Evolutionary conservation across 805 yeast species (phyloP).

Genomic region (Candida ipomoeae): DNA sequence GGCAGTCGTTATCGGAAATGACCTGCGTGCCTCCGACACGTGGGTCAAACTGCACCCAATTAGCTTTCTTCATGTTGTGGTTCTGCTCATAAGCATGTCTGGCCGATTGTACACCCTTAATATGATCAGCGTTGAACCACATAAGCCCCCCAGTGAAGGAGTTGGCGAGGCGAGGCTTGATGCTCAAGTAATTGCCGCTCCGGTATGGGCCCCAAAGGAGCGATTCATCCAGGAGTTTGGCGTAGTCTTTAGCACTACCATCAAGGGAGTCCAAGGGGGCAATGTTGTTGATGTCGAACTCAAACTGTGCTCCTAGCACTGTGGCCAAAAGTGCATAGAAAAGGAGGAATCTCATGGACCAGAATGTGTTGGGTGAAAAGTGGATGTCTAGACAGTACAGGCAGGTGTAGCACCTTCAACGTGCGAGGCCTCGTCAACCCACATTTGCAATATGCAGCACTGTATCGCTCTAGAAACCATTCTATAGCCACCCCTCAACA

Average conservation of each 20-base stretch:
- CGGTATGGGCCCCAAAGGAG: constrained; percentile 88
- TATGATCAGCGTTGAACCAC: constrained; percentile 75
- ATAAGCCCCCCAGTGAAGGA: constrained; percentile 74
- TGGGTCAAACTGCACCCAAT: constrained; percentile 88
- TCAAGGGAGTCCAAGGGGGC: constrained; percentile 2
- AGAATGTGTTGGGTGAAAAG: background rate
- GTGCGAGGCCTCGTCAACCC: background rate
- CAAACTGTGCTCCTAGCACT: constrained; percentile 3
- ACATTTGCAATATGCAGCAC: background rate
- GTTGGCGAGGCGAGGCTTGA: constrained; percentile 76
- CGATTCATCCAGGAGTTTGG: constrained; percentile 15
- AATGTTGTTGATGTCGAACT: constrained; percentile 12
- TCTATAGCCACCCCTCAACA: too few species aligned
- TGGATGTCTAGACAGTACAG: background rate
- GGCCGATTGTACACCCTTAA: constrained; percentile 48
- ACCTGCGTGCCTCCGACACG: constrained; percentile 80
- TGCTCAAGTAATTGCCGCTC: constrained; percentile 79
- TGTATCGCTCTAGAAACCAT: background rate
- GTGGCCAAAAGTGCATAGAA: constrained; percentile 5
- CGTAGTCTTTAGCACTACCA: background rate
- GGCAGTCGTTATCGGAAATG: constrained; percentile 62
- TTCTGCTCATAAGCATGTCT: constrained; percentile 75
- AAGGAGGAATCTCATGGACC: constrained; percentile 1
- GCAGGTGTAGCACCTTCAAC: too few species aligned
- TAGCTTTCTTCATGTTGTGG: constrained; percentile 67